Base-by-base conservation (phyloP, 768 basidiomycete genomes). In the Lyophyllum atratum region DNA sequence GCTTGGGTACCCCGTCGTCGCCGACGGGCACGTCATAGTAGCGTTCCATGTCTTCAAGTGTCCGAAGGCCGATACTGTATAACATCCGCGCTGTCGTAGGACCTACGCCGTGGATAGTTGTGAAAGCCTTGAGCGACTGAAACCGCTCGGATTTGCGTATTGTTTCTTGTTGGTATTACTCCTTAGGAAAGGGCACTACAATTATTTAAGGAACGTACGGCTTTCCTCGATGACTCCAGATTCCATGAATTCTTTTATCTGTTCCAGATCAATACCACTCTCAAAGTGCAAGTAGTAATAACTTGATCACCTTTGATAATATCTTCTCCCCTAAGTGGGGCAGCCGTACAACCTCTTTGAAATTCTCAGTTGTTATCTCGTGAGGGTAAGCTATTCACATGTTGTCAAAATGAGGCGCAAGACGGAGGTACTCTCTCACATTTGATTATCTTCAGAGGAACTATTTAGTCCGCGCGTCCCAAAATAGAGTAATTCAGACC, bases 91-190 rank as follows among this genome's bases (percentile, higher is more conserved):
- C 89, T 7, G 80, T 89, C n/a, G 73, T 69, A 0, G 91, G 77
- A 7, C 92, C 92, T 31, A 94, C 86, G 9, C 90, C 87, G 52
- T 94, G 85, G 54, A 94, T 71, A 5, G 81, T 76, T 14, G 80
- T 73, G 64, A 94, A 90, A 0, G 73, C 64, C 7, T 80, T 78
- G 8, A 93, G 77, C 0, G 83, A 70, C 49, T 75, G 70, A 66
- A 82, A 91, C 33, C 88, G 83, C 24, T 76, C 59, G 0, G 85
- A 84, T 6, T 66, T 64, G 6, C 71, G 68, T 10, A 81, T 81
- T 9, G 64, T 76, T 67, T 78, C 84, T 89, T 54, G 21, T n/a
- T n/a, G n/a, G n/a, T n/a, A n/a, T n/a, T 7, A n/a, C 28, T 34
- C 40, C 10, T 26, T 52, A 37, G 29, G 29, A 17, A n/a, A 10